These are phyloP conservation scores for Retiboletus flavoniger DNA, from an alignment of 1,284 basidiomycete genomes.

Conservation along the genomic window DNA sequence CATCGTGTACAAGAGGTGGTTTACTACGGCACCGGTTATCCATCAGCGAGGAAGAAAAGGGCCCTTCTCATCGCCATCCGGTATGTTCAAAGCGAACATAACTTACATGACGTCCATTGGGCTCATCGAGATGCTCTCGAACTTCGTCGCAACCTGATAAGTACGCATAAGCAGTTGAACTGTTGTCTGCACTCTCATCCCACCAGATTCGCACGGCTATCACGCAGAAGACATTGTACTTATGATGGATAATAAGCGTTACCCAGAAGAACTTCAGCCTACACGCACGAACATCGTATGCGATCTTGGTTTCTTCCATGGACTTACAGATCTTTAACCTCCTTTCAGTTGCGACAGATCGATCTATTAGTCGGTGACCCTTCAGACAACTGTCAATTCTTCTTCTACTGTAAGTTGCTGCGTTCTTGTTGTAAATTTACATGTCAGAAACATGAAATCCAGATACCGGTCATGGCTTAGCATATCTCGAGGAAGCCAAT, in stretches of 20 bases:
- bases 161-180: too few species aligned
- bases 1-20: not conserved
- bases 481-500: not conserved
- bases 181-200: not conserved
- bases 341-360: constrained; percentile 17
- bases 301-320: too few species aligned
- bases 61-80: constrained; percentile 14
- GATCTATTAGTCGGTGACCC: constrained; percentile 27
- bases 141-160: too few species aligned
- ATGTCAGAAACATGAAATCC: not conserved
- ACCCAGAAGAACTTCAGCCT: too few species aligned
- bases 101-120: too few species aligned
- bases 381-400: constrained; percentile 28
- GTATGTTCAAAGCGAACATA: not conserved
- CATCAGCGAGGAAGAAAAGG: not conserved
- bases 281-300: too few species aligned
- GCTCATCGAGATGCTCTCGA: too few species aligned
- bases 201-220: constrained; percentile 22
- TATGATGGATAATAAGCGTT: too few species aligned
- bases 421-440: not conserved
- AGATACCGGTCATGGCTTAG: not conserved
- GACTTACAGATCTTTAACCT: too few species aligned
- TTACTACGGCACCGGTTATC: not conserved
- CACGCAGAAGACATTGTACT: too few species aligned
- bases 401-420: constrained; percentile 35